Conservation (phyloP, 1,284 basidiomycete species). For the Naganishia sp. region DNA sequence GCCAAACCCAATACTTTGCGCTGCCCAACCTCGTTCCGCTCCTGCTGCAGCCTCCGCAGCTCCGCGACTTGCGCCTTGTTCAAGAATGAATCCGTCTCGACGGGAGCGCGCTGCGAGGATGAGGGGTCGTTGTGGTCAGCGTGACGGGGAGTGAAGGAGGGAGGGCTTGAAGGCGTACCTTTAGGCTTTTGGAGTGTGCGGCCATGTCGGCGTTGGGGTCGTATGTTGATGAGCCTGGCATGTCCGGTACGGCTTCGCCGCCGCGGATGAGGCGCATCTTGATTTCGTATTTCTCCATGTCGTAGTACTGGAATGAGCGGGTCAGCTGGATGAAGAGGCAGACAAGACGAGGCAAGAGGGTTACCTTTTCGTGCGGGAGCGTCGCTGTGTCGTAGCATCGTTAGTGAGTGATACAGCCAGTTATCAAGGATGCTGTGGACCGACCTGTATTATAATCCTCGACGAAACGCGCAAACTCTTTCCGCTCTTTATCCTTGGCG, state of each 20-base stretch:
- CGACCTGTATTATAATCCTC: conserved; percentile 87
- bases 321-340: not conserved
- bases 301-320: conserved; percentile 63
- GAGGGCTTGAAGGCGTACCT: conserved; percentile 34
- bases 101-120: conserved; percentile 64
- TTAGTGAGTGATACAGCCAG: not conserved
- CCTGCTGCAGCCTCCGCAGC: conserved; percentile 73
- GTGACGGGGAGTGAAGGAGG: not conserved
- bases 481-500: conserved; percentile 76
- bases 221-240: conserved; percentile 57
- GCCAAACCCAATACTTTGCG: conserved; percentile 45
- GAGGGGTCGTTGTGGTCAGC: conserved; percentile 38
- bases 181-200: conserved; percentile 58
- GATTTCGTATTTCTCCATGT: conserved; percentile 74
- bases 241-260: conserved; percentile 71
- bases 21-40: conserved; percentile 67
- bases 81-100: conserved; percentile 70
- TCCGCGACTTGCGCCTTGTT: conserved; percentile 75
- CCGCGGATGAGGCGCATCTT: conserved; percentile 77
- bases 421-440: conserved; percentile 33
- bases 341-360: not conserved
- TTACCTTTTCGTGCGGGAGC: conserved; percentile 76
- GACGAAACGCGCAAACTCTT: conserved; percentile 70
- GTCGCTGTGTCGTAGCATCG: conserved; percentile 61
- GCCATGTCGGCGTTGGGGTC: conserved; percentile 77